A percentile compares a stretch with the other conserved stretches of the same genome.
Conservation (phyloP, 2,329 filamentous ascomycete genomes). For the Trichoderma pleuroti region DNA sequence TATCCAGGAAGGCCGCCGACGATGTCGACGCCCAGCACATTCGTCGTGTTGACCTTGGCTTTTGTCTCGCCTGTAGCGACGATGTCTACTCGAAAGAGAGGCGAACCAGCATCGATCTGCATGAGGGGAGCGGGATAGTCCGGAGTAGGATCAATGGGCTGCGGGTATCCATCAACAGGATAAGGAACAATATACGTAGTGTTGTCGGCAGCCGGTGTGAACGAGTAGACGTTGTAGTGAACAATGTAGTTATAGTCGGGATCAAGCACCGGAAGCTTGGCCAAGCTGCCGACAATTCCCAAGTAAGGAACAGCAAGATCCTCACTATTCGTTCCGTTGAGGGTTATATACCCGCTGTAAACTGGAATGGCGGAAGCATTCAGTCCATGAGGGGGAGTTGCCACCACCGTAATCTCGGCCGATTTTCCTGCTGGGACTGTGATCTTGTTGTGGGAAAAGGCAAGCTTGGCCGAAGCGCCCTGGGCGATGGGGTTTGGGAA, state of each 20-base stretch:
- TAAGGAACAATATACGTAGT: not conserved
- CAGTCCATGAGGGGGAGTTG: slow-evolving; percentile 36
- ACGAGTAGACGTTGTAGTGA: not conserved
- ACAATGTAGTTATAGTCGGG: slow-evolving; percentile 2
- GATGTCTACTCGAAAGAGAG: not conserved
- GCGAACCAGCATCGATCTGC: not conserved
- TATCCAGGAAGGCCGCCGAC: not conserved
- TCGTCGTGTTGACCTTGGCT: slow-evolving; percentile 8
- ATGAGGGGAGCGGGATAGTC: slow-evolving; percentile 4
- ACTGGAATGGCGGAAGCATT: slow-evolving; percentile 37
- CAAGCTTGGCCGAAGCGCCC: slow-evolving; percentile 40
- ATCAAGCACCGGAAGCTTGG: not conserved
- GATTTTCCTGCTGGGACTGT: slow-evolving; percentile 41
- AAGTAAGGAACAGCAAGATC: slow-evolving; percentile 41
- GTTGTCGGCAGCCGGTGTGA: not conserved
- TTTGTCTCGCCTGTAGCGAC: not conserved
- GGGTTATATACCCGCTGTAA: slow-evolving; percentile 41
- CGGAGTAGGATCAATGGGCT: not conserved
- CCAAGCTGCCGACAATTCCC: slow-evolving; percentile 32
- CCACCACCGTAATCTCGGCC: slow-evolving; percentile 44
- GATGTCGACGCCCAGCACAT: not conserved
- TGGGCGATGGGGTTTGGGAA: slow-evolving; percentile 46
- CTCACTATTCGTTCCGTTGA: slow-evolving; percentile 39
- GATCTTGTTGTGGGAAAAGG: slow-evolving; percentile 42
- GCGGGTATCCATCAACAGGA: not conserved